Evolutionary conservation across 2,329 filamentous ascomycete genomes (phyloP), one percentile per base, ranked within the genome.

Genomic region (Aspergillus clavatus): DNA sequence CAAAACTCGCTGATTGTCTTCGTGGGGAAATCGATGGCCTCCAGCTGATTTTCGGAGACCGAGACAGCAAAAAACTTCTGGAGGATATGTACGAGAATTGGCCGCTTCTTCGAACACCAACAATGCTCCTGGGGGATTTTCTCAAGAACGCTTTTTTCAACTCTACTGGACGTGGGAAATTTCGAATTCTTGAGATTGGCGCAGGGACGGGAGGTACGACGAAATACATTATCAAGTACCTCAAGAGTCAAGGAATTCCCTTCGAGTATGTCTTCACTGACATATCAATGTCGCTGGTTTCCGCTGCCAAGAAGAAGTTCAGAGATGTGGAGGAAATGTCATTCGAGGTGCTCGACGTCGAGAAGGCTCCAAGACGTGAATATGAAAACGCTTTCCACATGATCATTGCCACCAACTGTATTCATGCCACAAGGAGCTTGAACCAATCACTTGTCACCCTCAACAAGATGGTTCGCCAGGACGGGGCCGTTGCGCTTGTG

Each of bases 251-350:
- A 0, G 57, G 51, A 6, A 52, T 62, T 3, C 16, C 36, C 0
- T 46, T 69, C 43, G 46, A 59, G 21, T 70, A 69, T 44, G 61
- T 58, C 1, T 67, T 69, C 42, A 69, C 59, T 1, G 67, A 70
- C 29, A 27, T 69, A 0, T 58, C 63, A 3, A 19, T 54, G 0
- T 56, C 57, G 0, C 46, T 69, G 1, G 58, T 70, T 3, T 45
- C 54, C 2, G 50, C 50, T 0, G 62, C 64, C 0, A 52, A 47
- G 21, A 51, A 52, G 33, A 45, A 54, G 29, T 63, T 60, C 42
- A 27, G n/a, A n/a, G n/a, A n/a, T n/a, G n/a, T n/a, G n/a, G n/a
- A n/a, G n/a, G n/a, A n/a, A n/a, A 54, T 67, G 47, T 41, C 50
- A 14, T 66, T 58, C 36, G 40, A 23, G 5, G 53, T 54, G 0